Percentiles rank a stretch among this genome's conserved stretches.
phyloP scores from a whole-genome alignment of 2,329 filamentous ascomycete genomes.

The Aureobasidium musti region DNA sequence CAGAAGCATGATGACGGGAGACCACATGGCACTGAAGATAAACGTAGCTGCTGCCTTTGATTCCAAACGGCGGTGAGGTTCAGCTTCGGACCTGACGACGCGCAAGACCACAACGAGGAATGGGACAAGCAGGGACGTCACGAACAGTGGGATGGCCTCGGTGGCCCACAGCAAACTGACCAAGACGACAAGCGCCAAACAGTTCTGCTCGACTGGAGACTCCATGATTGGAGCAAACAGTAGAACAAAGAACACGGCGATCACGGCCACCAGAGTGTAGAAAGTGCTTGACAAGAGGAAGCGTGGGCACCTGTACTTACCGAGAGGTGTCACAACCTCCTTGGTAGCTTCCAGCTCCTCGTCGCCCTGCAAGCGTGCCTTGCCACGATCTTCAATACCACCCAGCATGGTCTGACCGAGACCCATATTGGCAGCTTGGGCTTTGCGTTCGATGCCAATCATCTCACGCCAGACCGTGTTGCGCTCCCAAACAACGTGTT shows the following conservation, averaged over 20 bases:
- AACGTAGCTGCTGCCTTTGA: constrained; percentile 78
- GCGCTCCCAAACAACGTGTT: constrained; percentile 98
- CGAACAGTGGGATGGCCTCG: constrained; percentile 96
- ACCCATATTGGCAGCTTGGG: constrained; percentile 89
- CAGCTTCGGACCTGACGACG: constrained; percentile 76
- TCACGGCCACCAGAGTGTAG: constrained; percentile 69
- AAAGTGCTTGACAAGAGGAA: constrained; percentile 86
- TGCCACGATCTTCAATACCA: constrained; percentile 65
- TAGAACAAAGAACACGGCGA: constrained; percentile 72
- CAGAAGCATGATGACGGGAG: constrained; percentile 96
- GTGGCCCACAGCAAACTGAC: constrained; percentile 96
- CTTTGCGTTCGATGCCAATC: constrained; percentile 95
- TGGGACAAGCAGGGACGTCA: constrained; percentile 89
- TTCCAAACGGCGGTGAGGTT: constrained; percentile 69
- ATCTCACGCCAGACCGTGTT: constrained; percentile 99
- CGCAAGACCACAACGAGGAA: constrained; percentile 86
- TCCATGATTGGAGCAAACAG: constrained; percentile 80
- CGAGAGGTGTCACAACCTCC: constrained; percentile 76
- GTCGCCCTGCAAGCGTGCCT: constrained; percentile 80
- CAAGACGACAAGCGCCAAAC: constrained; percentile 87
- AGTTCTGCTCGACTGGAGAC: constrained; percentile 89
- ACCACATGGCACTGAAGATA: constrained; percentile 97
- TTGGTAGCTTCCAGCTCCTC: constrained; percentile 65
- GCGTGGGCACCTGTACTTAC: constrained; percentile 70
- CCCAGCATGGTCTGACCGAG: constrained; percentile 76